Conservation (phyloP, 345 rosid genomes). For the Leavenworthia alabamica region DNA sequence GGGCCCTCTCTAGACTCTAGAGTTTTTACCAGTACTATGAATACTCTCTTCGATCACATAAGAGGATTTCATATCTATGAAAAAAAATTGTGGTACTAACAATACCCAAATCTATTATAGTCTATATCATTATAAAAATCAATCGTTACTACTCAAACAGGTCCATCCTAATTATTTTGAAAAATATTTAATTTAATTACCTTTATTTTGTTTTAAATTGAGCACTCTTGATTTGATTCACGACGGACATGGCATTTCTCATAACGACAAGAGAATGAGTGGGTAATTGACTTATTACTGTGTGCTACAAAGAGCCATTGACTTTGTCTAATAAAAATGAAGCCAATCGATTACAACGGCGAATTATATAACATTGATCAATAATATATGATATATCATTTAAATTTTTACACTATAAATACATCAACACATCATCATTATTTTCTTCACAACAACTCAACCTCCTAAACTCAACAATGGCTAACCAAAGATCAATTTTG, state of each 20-base stretch:
- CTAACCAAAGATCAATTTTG: slow-evolving; percentile 6
- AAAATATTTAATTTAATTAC: background rate
- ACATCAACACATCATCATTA: slow-evolving; percentile 7
- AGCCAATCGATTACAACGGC: background rate
- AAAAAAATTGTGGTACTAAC: too few species aligned
- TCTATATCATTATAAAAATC: too few species aligned
- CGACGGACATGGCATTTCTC: slow-evolving; percentile 10
- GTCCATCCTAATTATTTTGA: background rate
- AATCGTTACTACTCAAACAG: background rate
- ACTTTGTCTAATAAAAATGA: slow-evolving; percentile 6
- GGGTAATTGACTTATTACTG: slow-evolving; percentile 5
- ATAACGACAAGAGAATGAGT: slow-evolving; percentile 1
- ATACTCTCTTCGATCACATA: too few species aligned
- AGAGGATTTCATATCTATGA: too few species aligned
- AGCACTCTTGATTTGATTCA: background rate
- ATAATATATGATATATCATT: background rate
- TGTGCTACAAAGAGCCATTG: slow-evolving; percentile 11
- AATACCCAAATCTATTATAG: too few species aligned
- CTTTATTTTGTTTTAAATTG: background rate
- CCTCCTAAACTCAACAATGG: slow-evolving; percentile 4
- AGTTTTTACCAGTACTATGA: too few species aligned
- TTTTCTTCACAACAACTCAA: slow-evolving; percentile 11
- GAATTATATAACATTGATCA: background rate
- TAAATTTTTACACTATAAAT: slow-evolving; percentile 18
- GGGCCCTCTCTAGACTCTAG: background rate